Evolutionary conservation across 768 basidiomycete species (phyloP), one percentile per base, ranked within the genome.

Genomic region (Leccinum variicolor): DNA sequence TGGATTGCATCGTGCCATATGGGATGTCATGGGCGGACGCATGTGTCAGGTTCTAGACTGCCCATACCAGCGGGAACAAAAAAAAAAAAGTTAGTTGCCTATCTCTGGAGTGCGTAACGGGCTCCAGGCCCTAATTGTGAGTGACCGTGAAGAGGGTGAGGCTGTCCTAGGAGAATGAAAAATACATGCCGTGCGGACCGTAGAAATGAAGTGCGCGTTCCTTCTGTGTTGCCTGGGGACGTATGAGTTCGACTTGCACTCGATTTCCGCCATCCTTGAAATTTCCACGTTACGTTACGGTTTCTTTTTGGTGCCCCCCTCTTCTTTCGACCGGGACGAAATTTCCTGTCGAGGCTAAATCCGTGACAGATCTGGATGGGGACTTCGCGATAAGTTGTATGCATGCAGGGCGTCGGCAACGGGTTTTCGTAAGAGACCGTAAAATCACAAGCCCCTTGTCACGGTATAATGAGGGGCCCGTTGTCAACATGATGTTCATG

Each of bases 211-310:
- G 41, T 41, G 41, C 41, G 41, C 4, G 41, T 41, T 55, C 57
- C 58, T 55, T 60, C 52, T 55, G 52, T 52, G 50, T 50, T 58
- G 61, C 47, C 52, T 54, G 50, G 54, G 50, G 52, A 57, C 54
- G 50, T 54, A 48, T 59, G 41, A 41, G 41, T 11, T n/a, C 49
- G 55, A 55, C 47, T 25, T n/a, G 39, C 46, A 26, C 54, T 56
- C 51, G 54, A 51, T 66, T 64, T 69, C 67, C 65, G 60, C 68
- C 19, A 48, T 49, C 39, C 50, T 57, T 39, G 19, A 5, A 45
- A 50, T 57, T 64, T 68, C 66, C 62, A 66, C 58, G 60, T 68
- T 68, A 69, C 66, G 66, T 68, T 60, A 69, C 58, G 54, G 6
- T 52, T 51, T 45, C 46, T 56, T 55, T 19, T 33, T 11, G 2